Evolutionary conservation across 495 filamentous ascomycete genomes (phyloP).

Genomic region (Aspergillus steynii): DNA sequence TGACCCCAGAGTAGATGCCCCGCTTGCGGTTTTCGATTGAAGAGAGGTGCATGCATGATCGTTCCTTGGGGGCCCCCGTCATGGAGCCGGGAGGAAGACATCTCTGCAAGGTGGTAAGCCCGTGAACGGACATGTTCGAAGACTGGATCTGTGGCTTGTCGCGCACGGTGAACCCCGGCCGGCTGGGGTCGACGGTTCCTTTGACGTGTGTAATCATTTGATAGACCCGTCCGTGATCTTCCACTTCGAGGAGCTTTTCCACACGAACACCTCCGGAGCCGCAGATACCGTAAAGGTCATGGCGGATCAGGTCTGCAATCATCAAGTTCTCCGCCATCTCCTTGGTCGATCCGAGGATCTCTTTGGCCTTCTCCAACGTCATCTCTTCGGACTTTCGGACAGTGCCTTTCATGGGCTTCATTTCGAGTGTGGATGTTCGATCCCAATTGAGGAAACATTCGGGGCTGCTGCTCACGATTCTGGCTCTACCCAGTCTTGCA

Average conservation of each 20-base stretch:
- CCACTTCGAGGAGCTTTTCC: constrained; percentile 72
- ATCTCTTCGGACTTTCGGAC: constrained; percentile 68
- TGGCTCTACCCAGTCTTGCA: constrained; percentile 65
- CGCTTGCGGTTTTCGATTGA: constrained; percentile 64
- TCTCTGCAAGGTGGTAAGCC: constrained; percentile 73
- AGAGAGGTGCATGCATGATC: constrained; percentile 78
- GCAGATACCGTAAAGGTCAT: constrained; percentile 83
- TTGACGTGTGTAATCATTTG: constrained; percentile 88
- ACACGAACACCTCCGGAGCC: constrained; percentile 67
- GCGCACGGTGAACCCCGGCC: constrained; percentile 35
- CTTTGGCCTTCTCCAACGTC: constrained; percentile 66
- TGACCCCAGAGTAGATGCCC: constrained; percentile 84
- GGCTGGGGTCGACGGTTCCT: constrained; percentile 54
- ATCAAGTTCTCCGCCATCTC: constrained; percentile 96
- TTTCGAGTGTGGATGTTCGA: constrained; percentile 45
- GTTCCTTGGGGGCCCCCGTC: constrained; percentile 93
- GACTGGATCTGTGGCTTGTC: constrained; percentile 36
- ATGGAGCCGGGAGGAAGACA: constrained; percentile 87
- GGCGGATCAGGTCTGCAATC: constrained; percentile 93
- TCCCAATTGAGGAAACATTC: constrained; percentile 86
- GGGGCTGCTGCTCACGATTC: constrained; percentile 81
- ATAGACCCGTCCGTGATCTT: constrained; percentile 86
- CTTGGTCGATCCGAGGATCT: constrained; percentile 73
- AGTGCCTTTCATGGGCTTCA: constrained; percentile 91
- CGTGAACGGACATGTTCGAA: constrained; percentile 48